Evolutionary conservation across 768 basidiomycete genomes (phyloP).

Genomic region (Suillus tomentosus): DNA sequence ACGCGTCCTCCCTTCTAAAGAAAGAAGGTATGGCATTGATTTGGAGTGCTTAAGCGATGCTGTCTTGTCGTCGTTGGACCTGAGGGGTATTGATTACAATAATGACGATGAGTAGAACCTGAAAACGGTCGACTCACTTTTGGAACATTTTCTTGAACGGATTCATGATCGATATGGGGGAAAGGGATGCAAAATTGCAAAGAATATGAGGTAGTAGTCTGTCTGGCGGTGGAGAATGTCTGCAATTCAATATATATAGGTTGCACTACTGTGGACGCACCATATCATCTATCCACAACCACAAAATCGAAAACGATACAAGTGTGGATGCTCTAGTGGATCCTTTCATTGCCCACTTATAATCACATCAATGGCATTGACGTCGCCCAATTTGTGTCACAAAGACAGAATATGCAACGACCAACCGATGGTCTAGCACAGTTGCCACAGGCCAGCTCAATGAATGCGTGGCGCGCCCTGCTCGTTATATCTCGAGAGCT

Average conservation of each 20-base stretch:
- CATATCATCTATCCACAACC: background rate
- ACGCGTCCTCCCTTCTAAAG: slow-evolving; percentile 4
- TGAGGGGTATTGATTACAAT: background rate
- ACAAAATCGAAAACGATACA: background rate
- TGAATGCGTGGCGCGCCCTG: too few species aligned
- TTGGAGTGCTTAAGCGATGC: slow-evolving; percentile 16
- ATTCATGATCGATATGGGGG: background rate
- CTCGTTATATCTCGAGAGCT: background rate
- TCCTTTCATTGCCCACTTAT: background rate
- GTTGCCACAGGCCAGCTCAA: background rate
- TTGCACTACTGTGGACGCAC: background rate
- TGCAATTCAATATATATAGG: background rate
- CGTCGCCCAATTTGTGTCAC: background rate
- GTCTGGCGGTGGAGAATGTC: background rate
- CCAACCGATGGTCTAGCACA: background rate
- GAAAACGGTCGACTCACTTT: slow-evolving; percentile 11
- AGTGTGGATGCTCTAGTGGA: background rate
- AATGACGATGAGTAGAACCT: background rate
- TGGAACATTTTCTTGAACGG: slow-evolving; percentile 3
- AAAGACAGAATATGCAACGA: background rate
- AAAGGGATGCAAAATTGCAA: background rate
- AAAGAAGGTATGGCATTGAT: slow-evolving; percentile 17
- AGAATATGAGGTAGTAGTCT: background rate
- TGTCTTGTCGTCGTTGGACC: slow-evolving; percentile 5
- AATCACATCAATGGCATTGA: background rate